phyloP scores from a whole-genome alignment of 441 rosid species.

The Populus hybrid region DNA sequence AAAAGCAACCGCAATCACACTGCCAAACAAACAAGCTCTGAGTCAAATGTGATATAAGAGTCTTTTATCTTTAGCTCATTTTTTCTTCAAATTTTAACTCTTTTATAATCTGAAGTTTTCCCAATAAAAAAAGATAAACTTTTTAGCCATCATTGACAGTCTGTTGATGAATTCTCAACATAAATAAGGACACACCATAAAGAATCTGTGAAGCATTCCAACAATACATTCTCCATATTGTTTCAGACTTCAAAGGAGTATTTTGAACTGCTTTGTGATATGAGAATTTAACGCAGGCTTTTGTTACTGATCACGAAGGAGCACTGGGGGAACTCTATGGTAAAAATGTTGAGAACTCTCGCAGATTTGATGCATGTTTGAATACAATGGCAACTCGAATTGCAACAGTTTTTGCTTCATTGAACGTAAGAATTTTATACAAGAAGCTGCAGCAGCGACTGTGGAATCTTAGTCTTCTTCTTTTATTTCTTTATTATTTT shows the following conservation, averaged over 20 bases:
- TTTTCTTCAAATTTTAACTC: background rate
- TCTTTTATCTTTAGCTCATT: background rate
- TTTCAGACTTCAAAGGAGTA: background rate
- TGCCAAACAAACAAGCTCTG: no score
- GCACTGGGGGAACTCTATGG: conserved; percentile 81
- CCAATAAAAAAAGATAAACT: background rate
- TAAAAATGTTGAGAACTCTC: conserved; percentile 62
- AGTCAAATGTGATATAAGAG: background rate
- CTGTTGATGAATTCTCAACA: background rate
- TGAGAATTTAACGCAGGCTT: conserved; percentile 51
- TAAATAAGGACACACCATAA: background rate
- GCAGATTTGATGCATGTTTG: conserved; percentile 73
- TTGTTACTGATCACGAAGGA: conserved; percentile 81
- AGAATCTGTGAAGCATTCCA: background rate
- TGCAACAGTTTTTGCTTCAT: conserved; percentile 96
- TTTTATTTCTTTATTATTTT: conserved; percentile 1
- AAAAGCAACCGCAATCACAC: no score
- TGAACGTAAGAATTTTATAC: conserved; percentile 52
- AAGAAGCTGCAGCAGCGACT: conserved; percentile 16
- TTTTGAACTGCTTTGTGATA: conserved; percentile 8
- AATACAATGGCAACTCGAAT: conserved; percentile 89
- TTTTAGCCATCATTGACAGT: background rate
- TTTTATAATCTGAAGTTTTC: background rate
- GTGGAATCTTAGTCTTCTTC: conserved; percentile 5
- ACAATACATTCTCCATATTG: background rate